Base-by-base conservation (phyloP, 2,329 filamentous ascomycete genomes). In the Cytospora schulzeri region DNA sequence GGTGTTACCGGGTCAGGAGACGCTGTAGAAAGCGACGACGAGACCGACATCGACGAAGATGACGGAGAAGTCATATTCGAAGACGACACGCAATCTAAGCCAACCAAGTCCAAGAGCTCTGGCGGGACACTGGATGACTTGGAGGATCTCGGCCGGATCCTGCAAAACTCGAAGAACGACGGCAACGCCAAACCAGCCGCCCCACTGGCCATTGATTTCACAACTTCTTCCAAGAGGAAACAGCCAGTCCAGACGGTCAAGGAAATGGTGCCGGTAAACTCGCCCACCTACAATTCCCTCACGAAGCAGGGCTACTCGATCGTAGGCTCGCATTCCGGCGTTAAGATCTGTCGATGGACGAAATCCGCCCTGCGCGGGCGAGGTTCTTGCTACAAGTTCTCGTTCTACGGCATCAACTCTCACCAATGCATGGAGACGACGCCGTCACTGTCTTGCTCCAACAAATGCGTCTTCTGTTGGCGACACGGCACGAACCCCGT, bases 381-480 rank as follows among this genome's bases (percentile, higher is more conserved):
- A 50, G 95, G 94, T 5, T 96, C 92, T 28, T 99, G 94, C 81
- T 99, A 99, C 83, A 98, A 99, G 74, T 97, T 88, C 77, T 96
- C 92, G 0, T 96, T 99, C 76, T 99, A 99, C 76, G 94, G 94
- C 57, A 99, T 99, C 76, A 87, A 91, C 69, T 97, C 93, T 0
- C 95, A 99, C 74, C 90, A 96, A 67, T 99, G 94, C 77, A 99
- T 99, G 95, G 94, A 99, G 78, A 94, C 94, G 2, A 98, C 94
- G 0, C 94, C 94, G 0, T 97, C 93, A 0, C 85, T 99, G 4
- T 96, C 92, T 12, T 99, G 94, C 82, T 95, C 91, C 68, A 98
- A 98, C 81, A 98, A 99, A 76, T 98, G 95, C 76, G 92, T 99
- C 69, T 99, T 98, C 77, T 99, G 94, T 83, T 99, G 94, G 95